phyloP scores from a whole-genome alignment of 768 basidiomycete species.

The Tremella mesenterica region DNA sequence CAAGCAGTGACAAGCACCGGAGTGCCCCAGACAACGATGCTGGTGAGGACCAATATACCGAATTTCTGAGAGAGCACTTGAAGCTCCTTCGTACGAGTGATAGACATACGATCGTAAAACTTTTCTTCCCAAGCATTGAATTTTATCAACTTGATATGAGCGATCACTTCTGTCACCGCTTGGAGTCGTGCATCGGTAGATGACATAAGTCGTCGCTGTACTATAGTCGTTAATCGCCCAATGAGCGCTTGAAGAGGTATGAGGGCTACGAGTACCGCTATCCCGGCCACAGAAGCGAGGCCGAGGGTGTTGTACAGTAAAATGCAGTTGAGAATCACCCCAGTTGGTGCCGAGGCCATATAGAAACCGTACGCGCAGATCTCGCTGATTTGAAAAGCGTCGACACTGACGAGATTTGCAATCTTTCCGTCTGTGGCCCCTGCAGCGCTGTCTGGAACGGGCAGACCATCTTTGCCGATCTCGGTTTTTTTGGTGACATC shows the following conservation, averaged over 20 bases:
- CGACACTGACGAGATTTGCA: conserved; percentile 40
- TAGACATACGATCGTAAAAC: conserved; percentile 44
- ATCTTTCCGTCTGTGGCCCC: conserved; percentile 40
- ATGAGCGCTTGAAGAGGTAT: conserved; percentile 40
- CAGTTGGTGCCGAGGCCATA: conserved; percentile 32
- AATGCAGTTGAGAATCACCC: conserved; percentile 60
- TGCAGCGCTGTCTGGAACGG: conserved; percentile 10
- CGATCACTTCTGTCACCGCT: conserved; percentile 46
- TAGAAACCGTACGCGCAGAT: conserved; percentile 39
- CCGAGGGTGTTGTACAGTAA: conserved; percentile 74
- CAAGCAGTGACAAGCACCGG: conserved; percentile 43
- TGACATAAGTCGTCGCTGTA: conserved; percentile 39
- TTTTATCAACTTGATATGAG: conserved; percentile 46
- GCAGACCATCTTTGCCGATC: conserved; percentile 17
- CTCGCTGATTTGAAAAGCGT: conserved; percentile 41
- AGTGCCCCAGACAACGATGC: conserved; percentile 42
- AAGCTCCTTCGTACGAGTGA: conserved; percentile 42
- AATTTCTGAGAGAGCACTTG: conserved; percentile 36
- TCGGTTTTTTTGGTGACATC: conserved; percentile 31
- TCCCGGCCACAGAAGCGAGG: conserved; percentile 38
- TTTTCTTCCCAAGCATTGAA: conserved; percentile 47
- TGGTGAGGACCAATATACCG: conserved; percentile 29
- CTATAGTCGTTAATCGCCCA: conserved; percentile 30
- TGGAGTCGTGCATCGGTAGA: conserved; percentile 47
- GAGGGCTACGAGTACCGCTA: conserved; percentile 30